Evolutionary conservation across 2,329 filamentous ascomycete genomes (phyloP).

Genomic region (Apiospora aurea): DNA sequence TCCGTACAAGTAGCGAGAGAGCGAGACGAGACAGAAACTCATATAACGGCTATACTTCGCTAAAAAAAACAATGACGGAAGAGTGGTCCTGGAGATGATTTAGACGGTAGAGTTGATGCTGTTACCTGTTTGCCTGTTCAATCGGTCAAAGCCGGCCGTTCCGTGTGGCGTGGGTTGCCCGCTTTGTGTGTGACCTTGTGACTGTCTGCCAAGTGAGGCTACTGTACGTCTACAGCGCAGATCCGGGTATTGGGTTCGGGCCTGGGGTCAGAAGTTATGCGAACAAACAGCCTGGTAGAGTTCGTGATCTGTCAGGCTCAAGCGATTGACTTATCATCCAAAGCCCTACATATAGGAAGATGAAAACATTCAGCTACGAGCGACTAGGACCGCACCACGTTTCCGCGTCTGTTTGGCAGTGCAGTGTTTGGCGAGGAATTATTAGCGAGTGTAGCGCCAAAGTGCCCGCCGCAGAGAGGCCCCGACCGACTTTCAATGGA

Average conservation of each 20-base stretch:
- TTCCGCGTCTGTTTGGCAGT: not conserved
- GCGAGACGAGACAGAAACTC: not conserved
- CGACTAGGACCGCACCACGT: not conserved
- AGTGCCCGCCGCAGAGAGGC: not conserved
- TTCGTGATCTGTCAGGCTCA: not conserved
- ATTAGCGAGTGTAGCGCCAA: not conserved
- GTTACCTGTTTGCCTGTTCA: not conserved
- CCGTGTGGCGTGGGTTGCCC: conserved; percentile 4
- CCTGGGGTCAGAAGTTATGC: not conserved
- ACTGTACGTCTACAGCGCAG: not conserved
- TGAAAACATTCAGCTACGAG: not conserved
- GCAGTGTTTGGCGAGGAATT: not conserved
- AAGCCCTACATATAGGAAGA: not conserved
- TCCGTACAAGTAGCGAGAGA: conserved; percentile 33
- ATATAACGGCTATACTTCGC: not conserved
- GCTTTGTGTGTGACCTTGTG: not conserved
- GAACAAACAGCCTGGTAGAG: not conserved
- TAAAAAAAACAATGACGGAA: not conserved
- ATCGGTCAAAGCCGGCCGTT: not conserved
- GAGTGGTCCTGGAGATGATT: not conserved
- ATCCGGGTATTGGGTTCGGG: not conserved
- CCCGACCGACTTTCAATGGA: conserved; percentile 1
- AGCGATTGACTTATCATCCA: not conserved
- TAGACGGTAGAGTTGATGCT: not conserved
- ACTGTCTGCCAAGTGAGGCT: conserved; percentile 1